These are phyloP conservation scores for Xerocomus spinulosus DNA, from an alignment of 768 basidiomycete species.

Conservation along the genomic window DNA sequence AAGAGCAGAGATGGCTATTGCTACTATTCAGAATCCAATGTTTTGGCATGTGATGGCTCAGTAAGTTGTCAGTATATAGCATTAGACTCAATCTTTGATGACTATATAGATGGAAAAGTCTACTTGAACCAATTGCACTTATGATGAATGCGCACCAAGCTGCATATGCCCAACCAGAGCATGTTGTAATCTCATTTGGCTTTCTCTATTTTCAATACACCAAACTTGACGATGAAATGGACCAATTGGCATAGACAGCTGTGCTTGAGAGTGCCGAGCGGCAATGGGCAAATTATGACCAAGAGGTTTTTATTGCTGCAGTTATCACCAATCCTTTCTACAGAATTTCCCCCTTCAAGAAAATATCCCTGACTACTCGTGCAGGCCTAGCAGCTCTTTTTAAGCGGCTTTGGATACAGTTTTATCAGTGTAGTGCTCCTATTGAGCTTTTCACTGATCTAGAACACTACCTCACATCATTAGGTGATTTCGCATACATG, in stretches of 20 bases:
- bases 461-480: background rate
- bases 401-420: background rate
- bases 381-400: background rate
- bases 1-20: constrained; percentile 28
- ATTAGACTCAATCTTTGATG: too few relatives aligned
- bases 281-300: constrained; percentile 28
- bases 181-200: constrained; percentile 30
- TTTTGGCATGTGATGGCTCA: constrained; percentile 17
- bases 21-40: constrained; percentile 18
- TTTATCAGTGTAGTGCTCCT: background rate
- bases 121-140: constrained; percentile 31
- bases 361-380: background rate
- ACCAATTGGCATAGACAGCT: constrained; percentile 8
- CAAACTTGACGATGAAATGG: background rate
- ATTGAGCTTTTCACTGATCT: background rate
- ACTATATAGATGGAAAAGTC: constrained; percentile 26
- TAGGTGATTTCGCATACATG: background rate
- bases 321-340: constrained; percentile 29
- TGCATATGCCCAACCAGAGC: background rate
- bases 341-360: constrained; percentile 18
- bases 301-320: constrained; percentile 30
- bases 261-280: constrained; percentile 30
- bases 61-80: too few relatives aligned
- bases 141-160: constrained; percentile 7
- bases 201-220: constrained; percentile 8